These are phyloP conservation scores for Aspergillus sp. DNA, from an alignment of 2,329 filamentous ascomycete genomes.

Conservation along the genomic window DNA sequence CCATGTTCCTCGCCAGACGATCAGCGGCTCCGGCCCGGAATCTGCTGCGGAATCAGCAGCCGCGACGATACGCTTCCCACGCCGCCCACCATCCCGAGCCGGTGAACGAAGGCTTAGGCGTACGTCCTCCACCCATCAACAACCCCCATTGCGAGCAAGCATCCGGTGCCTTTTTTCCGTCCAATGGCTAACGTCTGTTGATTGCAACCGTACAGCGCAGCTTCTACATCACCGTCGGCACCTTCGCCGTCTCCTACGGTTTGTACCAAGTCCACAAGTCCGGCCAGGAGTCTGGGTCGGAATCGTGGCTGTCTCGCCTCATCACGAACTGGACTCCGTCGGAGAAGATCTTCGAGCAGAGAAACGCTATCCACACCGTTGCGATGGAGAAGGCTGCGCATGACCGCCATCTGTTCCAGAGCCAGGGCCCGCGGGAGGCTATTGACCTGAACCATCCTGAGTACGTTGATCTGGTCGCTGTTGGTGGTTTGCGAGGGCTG, in stretches of 20 bases:
- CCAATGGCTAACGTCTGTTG: constrained; percentile 10
- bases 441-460: constrained; percentile 54
- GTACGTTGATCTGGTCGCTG: constrained; percentile 39
- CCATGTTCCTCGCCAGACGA: constrained; percentile 35
- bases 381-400: constrained; percentile 54
- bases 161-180: neutral
- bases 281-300: constrained; percentile 26
- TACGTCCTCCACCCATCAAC: constrained; percentile 24
- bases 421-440: constrained; percentile 30
- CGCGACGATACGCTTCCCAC: constrained; percentile 37
- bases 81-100: constrained; percentile 33
- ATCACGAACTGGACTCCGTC: constrained; percentile 49
- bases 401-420: constrained; percentile 53
- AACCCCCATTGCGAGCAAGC: constrained; percentile 2
- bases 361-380: constrained; percentile 52
- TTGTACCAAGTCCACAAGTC: constrained; percentile 35
- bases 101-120: constrained; percentile 38
- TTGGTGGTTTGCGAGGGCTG: constrained; percentile 2
- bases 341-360: constrained; percentile 44
- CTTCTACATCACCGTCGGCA: constrained; percentile 38
- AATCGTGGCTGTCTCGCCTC: constrained; percentile 35
- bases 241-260: constrained; percentile 32
- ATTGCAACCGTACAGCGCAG: constrained; percentile 29
- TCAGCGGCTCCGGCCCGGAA: constrained; percentile 29
- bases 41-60: constrained; percentile 32